Base-by-base conservation (phyloP, 1,139 yeast species). In the Geotrichum cucujoidarum region DNA sequence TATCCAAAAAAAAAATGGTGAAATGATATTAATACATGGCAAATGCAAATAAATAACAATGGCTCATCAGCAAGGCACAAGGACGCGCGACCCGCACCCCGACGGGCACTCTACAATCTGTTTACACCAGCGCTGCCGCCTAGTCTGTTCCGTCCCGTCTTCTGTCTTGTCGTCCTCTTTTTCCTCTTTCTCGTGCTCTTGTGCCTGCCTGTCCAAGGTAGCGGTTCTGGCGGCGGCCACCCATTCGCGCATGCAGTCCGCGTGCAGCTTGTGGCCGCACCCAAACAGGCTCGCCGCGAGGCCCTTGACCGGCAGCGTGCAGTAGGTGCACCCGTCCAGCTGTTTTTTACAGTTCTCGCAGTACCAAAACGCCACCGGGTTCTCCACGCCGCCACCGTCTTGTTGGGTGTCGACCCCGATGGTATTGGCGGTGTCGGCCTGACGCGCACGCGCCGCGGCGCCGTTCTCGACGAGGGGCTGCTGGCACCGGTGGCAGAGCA, bases 201-300 rank as follows among this genome's bases (percentile, higher is more conserved):
- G n/a, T n/a, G n/a, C n/a, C n/a, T n/a, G n/a, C n/a, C n/a, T n/a
- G n/a, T n/a, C n/a, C n/a, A n/a, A n/a, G n/a, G n/a, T n/a, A 24
- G 27, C 27, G 27, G 8, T 24, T 6, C 8, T 24, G 27, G 8
- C 10, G 10, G 27, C 27, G 27, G 10, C 8, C 60, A 86, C 80
- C 97, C 97, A 90, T 43, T 77, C 76, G 52, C 74, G 73, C 60
- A 89, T 71, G 68, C 98, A 92, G 2, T 80, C 80, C 60, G 80
- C 80, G 65, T 92, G 98, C 1, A 95, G 89, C 49, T 81, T 74
- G 64, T 92, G 97, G 0, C 97, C 97, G 69, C 97, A 92, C 42
- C 71, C 75, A 46, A 86, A 67, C 20, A 81, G 69, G 14, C 78
- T 78, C 20, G 85, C 77, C 10, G 82, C 76, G 47, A 85, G 70